Evolutionary conservation across 306 rosid genomes (phyloP).

Genomic region (Citrullus mucosospermus): DNA sequence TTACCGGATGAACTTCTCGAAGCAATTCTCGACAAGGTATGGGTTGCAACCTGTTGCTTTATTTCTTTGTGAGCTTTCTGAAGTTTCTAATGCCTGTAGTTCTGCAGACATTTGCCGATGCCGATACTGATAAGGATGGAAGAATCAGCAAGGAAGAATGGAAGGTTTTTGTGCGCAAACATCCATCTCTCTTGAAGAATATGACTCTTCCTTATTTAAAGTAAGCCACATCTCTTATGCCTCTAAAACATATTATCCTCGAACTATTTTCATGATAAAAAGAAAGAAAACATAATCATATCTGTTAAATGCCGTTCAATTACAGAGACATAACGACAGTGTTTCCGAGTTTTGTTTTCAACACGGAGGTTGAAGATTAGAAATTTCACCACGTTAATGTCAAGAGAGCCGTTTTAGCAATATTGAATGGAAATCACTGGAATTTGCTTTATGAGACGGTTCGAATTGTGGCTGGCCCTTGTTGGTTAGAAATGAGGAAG

Average conservation of each 20-base stretch:
- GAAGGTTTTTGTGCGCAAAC: constrained; percentile 42
- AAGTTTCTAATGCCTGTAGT: neutral
- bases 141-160: constrained; percentile 66
- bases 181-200: constrained; percentile 57
- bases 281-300: neutral
- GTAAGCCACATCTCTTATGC: constrained; percentile 25
- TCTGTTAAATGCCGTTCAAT: constrained; percentile 5
- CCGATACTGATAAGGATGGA: constrained; percentile 59
- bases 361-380: constrained; percentile 30
- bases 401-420: neutral
- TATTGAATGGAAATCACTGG: neutral
- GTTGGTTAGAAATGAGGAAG: neutral
- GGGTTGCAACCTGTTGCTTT: neutral
- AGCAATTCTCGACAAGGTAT: constrained; percentile 56
- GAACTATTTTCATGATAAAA: neutral
- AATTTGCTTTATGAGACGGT: neutral
- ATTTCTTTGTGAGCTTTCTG: neutral
- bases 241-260: neutral
- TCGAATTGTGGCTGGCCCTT: neutral
- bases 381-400: neutral
- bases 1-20: constrained; percentile 69
- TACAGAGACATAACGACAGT: constrained; percentile 40
- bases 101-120: constrained; percentile 63
- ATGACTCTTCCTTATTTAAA: constrained; percentile 88
- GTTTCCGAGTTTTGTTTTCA: constrained; percentile 50